Evolutionary conservation across 1,284 basidiomycete genomes (phyloP), one percentile per base, ranked within the genome.

Genomic region (Cystobasidium slooffiae): DNA sequence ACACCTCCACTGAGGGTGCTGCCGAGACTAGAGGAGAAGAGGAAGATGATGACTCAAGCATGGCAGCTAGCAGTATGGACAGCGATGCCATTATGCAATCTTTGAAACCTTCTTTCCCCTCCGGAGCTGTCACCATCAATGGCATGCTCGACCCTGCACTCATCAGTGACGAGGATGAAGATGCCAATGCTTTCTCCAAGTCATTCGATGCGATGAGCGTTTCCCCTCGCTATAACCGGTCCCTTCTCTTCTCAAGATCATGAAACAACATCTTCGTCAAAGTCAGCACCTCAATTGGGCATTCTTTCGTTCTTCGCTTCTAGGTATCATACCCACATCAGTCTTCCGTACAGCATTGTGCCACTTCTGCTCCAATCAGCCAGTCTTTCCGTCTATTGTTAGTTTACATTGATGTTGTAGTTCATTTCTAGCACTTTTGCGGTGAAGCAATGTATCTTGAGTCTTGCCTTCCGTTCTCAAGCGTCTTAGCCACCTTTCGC

Each of bases 1-100:
- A 62, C 22, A 63, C 44, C 0, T 72, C 69, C 10, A 53, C 69
- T 8, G 69, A 59, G 37, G 68, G 49, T 12, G 75, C 68, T 10
- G 68, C 52, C 24, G 75, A 77, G 37, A 67, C 73, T 9, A 75
- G 82, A 31, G 80, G 77, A 6, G 81, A 83, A 22, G 77, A 78
- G 10, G 74, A 83, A n/a, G 77, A 77, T 8, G 73, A 75, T 8
- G 76, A 72, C 24, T 61, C 56, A 18, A 72, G 69, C 51, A 72
- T 72, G 69, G 43, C 44, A 51, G 44, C 69, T 37, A 61, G 56
- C 39, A 72, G 69, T 61, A 51, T 64, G 31, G 69, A 72, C 51
- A 64, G 51, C 59, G 58, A 52, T 41, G 56, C 61, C 12, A 52
- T 61, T 16, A 52, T 61, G 58, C 46, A 63, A n/a, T 62, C 37